A percentile compares a stretch with the other conserved stretches of the same genome.
phyloP scores from a whole-genome alignment of 2,329 filamentous ascomycete species.

The Scopulariopsis brevicaulis region DNA sequence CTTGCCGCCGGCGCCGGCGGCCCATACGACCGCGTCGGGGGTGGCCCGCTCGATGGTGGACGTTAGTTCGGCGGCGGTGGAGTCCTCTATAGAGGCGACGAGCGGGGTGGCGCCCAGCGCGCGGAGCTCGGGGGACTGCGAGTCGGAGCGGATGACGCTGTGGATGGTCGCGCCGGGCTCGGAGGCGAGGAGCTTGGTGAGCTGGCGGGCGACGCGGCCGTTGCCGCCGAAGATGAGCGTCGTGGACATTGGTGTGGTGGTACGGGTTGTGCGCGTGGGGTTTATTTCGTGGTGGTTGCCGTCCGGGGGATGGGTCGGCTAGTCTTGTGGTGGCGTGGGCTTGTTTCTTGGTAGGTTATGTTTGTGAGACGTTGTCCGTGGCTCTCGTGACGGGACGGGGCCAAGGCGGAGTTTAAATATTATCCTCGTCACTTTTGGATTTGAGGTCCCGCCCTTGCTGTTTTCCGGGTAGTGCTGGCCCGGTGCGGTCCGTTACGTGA shows the following conservation, averaged over 20 bases:
- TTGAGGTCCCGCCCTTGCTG: too few relatives aligned
- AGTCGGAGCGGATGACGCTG: slow-evolving; percentile 16
- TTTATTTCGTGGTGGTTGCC: neutral
- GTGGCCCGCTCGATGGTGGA: slow-evolving; percentile 19
- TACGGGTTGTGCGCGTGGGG: neutral
- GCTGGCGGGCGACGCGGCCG: slow-evolving; percentile 13
- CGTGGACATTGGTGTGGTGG: slow-evolving; percentile 8
- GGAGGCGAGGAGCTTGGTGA: slow-evolving; percentile 11
- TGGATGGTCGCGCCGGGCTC: slow-evolving; percentile 11
- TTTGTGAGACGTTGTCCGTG: too few relatives aligned
- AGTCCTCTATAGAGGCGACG: slow-evolving; percentile 27
- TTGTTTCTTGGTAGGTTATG: too few relatives aligned
- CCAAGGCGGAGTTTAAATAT: too few relatives aligned
- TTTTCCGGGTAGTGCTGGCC: too few relatives aligned
- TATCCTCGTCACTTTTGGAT: too few relatives aligned
- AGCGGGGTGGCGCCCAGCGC: slow-evolving; percentile 27
- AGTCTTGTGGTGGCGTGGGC: too few relatives aligned
- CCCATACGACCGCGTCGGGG: slow-evolving; percentile 20
- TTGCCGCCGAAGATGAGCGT: slow-evolving; percentile 14
- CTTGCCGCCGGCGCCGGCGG: slow-evolving; percentile 13
- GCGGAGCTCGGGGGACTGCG: slow-evolving; percentile 21
- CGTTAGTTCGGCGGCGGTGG: slow-evolving; percentile 22
- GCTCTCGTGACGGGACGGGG: too few relatives aligned
- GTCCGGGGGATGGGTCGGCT: neutral
- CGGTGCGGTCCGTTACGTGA: too few relatives aligned